Conservation (phyloP, 768 basidiomycete genomes). For the Amanita subjunquillea region DNA sequence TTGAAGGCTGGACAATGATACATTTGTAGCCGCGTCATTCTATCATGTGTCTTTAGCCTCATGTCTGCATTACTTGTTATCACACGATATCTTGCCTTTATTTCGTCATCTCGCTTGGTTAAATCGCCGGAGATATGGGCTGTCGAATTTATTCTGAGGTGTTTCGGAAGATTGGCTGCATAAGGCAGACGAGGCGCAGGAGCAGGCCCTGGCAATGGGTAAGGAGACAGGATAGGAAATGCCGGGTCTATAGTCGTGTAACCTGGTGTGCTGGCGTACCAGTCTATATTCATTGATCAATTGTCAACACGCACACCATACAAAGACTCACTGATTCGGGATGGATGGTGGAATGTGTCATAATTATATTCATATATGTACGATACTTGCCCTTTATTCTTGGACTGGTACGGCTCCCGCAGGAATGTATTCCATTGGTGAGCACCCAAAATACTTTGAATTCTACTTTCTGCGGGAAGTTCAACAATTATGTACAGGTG, state of each 20-base stretch:
- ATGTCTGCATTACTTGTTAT: background rate
- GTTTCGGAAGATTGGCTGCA: background rate
- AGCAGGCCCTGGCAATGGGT: background rate
- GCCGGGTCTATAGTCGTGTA: slow-evolving; percentile 1
- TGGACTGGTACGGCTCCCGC: slow-evolving; percentile 2
- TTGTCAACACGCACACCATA: background rate
- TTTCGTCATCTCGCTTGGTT: background rate
- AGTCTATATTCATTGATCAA: background rate
- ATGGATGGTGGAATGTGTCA: slow-evolving; percentile 5
- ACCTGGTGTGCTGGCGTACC: background rate
- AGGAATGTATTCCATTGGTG: slow-evolving; percentile 6
- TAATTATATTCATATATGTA: slow-evolving; percentile 11
- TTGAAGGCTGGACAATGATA: background rate
- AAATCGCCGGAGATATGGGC: background rate
- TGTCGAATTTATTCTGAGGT: background rate
- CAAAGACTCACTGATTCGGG: slow-evolving; percentile 5
- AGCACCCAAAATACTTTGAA: slow-evolving; percentile 7
- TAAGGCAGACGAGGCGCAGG: background rate
- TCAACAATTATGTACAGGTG: slow-evolving; percentile 9
- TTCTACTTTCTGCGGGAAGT: slow-evolving; percentile 6
- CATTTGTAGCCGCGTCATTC: background rate
- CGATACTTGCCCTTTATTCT: slow-evolving; percentile 1
- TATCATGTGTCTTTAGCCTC: background rate
- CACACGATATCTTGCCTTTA: background rate
- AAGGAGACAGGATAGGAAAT: slow-evolving; percentile 1